Conservation (phyloP, 305 asterid species). For the Fraxinus ornus region DNA sequence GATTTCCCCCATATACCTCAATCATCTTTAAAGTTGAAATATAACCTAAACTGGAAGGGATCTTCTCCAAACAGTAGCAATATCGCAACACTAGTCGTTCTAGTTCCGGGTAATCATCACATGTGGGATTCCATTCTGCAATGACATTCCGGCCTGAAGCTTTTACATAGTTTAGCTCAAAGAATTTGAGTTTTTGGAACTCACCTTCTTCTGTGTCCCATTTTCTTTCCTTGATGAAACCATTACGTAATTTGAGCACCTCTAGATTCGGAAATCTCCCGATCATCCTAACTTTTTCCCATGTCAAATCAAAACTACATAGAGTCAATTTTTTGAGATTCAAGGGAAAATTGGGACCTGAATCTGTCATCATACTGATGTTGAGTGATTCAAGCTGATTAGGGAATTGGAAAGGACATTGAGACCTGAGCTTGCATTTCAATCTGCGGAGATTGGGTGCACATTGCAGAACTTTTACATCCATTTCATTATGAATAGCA, state of each 20-base stretch:
- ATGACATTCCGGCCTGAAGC: not conserved
- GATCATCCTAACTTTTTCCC: slow-evolving; percentile 14
- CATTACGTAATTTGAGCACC: not conserved
- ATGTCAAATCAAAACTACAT: slow-evolving; percentile 2
- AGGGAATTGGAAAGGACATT: not conserved
- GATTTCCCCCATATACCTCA: not conserved
- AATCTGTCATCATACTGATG: not conserved
- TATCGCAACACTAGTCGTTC: too few relatives aligned
- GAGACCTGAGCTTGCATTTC: not conserved
- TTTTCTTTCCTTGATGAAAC: not conserved
- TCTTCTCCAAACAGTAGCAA: not conserved
- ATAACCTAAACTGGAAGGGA: too few relatives aligned
- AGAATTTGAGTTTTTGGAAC: too few relatives aligned
- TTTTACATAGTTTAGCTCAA: not conserved
- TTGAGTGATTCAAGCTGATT: not conserved
- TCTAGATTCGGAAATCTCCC: not conserved
- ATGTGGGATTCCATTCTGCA: not conserved
- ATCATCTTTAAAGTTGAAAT: not conserved
- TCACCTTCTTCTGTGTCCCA: not conserved
- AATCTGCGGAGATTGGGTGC: not conserved
- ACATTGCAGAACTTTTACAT: not conserved
- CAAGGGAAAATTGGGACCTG: not conserved
- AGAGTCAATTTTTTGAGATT: not conserved
- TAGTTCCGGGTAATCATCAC: too few relatives aligned
- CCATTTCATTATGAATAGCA: not conserved